A percentile compares a stretch with the other conserved stretches of the same genome.
phyloP scores from a whole-genome alignment of 2,329 filamentous ascomycete species.

The Dactylonectria macrodidyma region DNA sequence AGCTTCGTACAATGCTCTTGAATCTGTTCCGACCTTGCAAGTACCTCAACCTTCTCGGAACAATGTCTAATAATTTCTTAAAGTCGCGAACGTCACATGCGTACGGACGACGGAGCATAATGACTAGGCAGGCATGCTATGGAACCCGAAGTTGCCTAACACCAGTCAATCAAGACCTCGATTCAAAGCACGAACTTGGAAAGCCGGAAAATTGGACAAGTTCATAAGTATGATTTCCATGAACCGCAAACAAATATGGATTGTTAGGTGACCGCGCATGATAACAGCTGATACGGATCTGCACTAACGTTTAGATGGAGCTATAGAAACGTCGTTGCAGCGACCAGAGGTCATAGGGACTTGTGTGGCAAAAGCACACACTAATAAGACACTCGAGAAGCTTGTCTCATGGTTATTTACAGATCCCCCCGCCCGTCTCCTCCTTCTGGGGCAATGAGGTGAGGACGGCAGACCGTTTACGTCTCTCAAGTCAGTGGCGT shows the following conservation, averaged over 20 bases:
- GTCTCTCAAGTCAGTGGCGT: constrained; percentile 34
- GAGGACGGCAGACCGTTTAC: constrained; percentile 15
- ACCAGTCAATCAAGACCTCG: not conserved
- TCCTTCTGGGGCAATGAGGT: not conserved
- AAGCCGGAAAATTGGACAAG: not conserved
- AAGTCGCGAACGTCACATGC: not conserved
- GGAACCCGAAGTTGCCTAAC: not conserved
- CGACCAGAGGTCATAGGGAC: not conserved
- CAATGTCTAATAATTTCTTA: not conserved
- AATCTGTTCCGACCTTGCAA: not conserved
- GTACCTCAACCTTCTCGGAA: not conserved
- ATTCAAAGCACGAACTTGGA: not conserved
- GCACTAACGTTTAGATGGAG: not conserved
- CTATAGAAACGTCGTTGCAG: constrained; percentile 1
- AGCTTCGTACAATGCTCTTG: not conserved
- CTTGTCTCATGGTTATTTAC: constrained; percentile 11
- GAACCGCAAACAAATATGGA: not conserved
- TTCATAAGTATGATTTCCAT: not conserved
- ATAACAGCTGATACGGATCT: constrained; percentile 6
- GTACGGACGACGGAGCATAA: not conserved
- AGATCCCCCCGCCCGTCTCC: not conserved
- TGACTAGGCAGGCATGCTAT: not conserved
- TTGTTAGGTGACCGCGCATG: not conserved
- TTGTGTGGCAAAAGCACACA: constrained; percentile 12
- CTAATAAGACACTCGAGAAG: not conserved